Base-by-base conservation (phyloP, 345 rosid species). In the Eucalyptus decipiens region DNA sequence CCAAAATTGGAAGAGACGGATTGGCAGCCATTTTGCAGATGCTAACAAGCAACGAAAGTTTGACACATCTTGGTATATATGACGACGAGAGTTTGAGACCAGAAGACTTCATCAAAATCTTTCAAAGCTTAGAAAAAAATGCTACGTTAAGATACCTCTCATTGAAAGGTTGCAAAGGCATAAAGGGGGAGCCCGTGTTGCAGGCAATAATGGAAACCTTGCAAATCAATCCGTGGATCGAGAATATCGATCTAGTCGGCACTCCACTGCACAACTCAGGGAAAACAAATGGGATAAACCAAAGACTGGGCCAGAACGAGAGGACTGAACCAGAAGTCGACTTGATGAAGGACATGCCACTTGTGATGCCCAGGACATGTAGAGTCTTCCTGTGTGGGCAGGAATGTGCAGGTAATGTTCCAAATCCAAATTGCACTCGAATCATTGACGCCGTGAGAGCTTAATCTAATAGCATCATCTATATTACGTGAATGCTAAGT, bases 381-480 rank as follows among this genome's bases (percentile, higher is more conserved):
- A 94, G 98, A 56, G 98, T 94, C 88, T 97, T 97, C 95, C 93
- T 97, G 87, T 97, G 99, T 89, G 99, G 99, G 15, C 98, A 95
- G 94, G 99, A 97, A 91, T 94, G 94, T 90, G 98, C 98, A 88
- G 99, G 98, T 96, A 90, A 88, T 28, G 32, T 86, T 51, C 50
- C 80, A 76, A 76, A 76, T 37, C 83, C 47, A 76, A 76, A 37
- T 76, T 37, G 45, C 28, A 37, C 83, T 76, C 2, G 3, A 37
- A 76, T 76, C 28, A 37, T 37, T 37, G 43, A 76, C 7, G 47
- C 21, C 16, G 5, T 76, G 83, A 37, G 45, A 34, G 45, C 43
- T n/a, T 32, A 86, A 86, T 51, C 34, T 86, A 9, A 51, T 50
- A 86, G 60, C 24, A 86, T 37, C 26, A 76, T 76, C 83, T 37